Base-by-base conservation (phyloP, 148 eudicot genomes). In the Polygonum aviculare region DNA sequence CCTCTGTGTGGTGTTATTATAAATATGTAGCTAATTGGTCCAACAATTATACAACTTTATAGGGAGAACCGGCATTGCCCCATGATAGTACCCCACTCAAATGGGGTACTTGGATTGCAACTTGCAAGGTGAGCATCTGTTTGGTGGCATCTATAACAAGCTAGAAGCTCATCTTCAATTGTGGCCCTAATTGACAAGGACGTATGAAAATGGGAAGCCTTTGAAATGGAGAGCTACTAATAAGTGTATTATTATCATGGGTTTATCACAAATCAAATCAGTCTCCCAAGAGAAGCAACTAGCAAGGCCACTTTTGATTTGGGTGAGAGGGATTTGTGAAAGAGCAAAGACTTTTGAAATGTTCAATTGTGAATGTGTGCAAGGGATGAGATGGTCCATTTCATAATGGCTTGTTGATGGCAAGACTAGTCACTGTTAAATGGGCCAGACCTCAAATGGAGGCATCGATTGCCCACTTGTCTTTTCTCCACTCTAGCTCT, bases 341-440 rank as follows among this genome's bases (percentile, higher is more conserved):
- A 51, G 55, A 54, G 21, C 21, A n/a, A n/a, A 2, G 59, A 54
- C 59, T 54, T 54, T 54, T 54, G 59, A 54, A 54, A 54, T 54
- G 59, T 18, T 18, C 59, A 54, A 54, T 26, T 26, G 7, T 31
- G 10, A 26, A 11, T 26, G 36, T 0, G 67, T 60, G 14, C 3
- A 14, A 21, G 60, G 55, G 55, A 50, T 15, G 55, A 18, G 55
- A 18, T 60, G 38, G 38, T 60, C 69, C 69, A 60, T 60, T 60
- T 51, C 55, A n/a, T 60, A 60, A 60, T 60, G 26, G 69, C 16
- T 60, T 60, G 33, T 54, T 54, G 14, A 2, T 60, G 26, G 35
- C 69, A 60, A 60, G 69, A 26, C 36, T 60, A 22, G 69, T 60
- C 69, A 60, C 60, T n/a, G 60, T n/a, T n/a, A 54, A 54, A 54